Evolutionary conservation across 1,139 yeast species (phyloP), one percentile per base, ranked within the genome.

Genomic region (Suhomyces ambrosiae): DNA sequence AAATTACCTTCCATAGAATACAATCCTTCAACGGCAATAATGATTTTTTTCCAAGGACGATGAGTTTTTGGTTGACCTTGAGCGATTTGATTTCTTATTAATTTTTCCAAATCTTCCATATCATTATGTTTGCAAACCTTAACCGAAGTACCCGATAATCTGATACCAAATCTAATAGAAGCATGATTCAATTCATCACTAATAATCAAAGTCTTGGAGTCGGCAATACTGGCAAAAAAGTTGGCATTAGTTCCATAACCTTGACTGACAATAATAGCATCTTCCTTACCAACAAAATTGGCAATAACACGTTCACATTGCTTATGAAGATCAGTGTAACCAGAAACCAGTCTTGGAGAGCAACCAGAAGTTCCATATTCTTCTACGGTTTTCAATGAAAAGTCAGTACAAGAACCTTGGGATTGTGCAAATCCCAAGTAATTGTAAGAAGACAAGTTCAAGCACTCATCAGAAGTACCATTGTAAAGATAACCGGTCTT

Each of bases 1-100:
- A 89, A 74, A 47, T 95, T 89, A 52, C 99, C 99, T 66, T 92
- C 99, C 99, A 92, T 92, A 13, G 97, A 87, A 60, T 87, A 92
- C 49, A 92, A 74, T 35, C 98, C 99, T 70, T 92, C 99, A 32
- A 92, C 95, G 39, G 95, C 94, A 50, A 92, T 79, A 47, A 94
- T 65, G 45, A 92, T 92, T 64, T 92, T 94, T 53, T 82, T 83
- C 98, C 98, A 92, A 4, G 99, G 98, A 49, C 97, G 85, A 60
- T 90, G 97, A 14, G 94, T 82, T 59, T 88, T 86, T 37, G 97
- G 95, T 68, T 92, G 98, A 43, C 99, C 99, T 61, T 88, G 95
- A 14, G 95, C 83, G 53, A 92, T 94, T 52, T 87, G 87, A 51
- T 87, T 92, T 54, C 96, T 78, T 26, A 92, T 65, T 40, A 90